A percentile compares a stretch with the other conserved stretches of the same genome.
Conservation (phyloP, 345 rosid genomes). For the Pelargonium nanum region DNA sequence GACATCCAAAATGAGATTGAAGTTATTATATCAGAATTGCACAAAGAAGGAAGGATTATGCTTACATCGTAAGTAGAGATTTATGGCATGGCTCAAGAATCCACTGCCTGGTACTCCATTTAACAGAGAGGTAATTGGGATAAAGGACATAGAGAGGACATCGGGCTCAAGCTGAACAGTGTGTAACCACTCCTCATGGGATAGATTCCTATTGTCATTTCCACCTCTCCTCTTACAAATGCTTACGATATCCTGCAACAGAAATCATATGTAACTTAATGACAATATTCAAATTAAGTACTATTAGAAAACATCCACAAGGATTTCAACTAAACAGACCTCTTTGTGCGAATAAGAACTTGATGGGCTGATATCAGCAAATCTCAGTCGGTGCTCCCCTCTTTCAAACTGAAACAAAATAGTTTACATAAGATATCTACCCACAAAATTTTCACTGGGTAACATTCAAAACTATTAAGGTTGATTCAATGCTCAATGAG, state of each 20-base stretch:
- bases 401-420: constrained; percentile 50
- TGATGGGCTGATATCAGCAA: constrained; percentile 58
- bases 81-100: constrained; percentile 92
- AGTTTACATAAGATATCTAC: constrained; percentile 7
- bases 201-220: constrained; percentile 41
- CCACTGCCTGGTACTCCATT: constrained; percentile 93
- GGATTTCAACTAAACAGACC: constrained; percentile 27
- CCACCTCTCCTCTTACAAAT: constrained; percentile 93
- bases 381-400: constrained; percentile 73
- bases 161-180: constrained; percentile 88
- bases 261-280: background rate
- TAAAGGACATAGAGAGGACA: constrained; percentile 80
- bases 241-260: constrained; percentile 56
- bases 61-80: constrained; percentile 89
- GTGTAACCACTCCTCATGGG: constrained; percentile 80
- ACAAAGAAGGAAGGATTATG: constrained; percentile 8
- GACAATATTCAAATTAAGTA: background rate
- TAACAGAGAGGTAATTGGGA: constrained; percentile 83
- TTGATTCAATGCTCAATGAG: background rate
- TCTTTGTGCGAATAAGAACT: constrained; percentile 81
- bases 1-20: background rate
- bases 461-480: too few species aligned
- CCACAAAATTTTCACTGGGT: too few species aligned
- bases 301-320: background rate
- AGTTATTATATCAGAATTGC: background rate